These are phyloP conservation scores for Botrytis aclada DNA, from an alignment of 2,329 filamentous ascomycete genomes.

Conservation along the genomic window DNA sequence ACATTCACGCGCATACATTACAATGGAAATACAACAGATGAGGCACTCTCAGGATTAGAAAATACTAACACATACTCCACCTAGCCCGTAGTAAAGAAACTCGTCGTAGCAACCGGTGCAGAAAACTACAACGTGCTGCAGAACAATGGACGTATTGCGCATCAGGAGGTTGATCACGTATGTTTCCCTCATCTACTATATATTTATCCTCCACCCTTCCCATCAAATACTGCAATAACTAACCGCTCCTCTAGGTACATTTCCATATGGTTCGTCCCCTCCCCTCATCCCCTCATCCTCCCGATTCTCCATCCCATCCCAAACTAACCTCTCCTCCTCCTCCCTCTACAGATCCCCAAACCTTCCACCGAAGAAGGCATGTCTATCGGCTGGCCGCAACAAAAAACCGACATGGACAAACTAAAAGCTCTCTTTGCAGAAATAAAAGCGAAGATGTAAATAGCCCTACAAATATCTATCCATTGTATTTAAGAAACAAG, in stretches of 20 bases:
- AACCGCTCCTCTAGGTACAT: conserved; percentile 60
- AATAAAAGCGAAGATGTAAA: conserved; percentile 83
- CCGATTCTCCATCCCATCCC: not conserved
- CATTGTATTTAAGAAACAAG: not conserved
- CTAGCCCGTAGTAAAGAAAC: conserved; percentile 79
- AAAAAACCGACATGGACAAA: conserved; percentile 74
- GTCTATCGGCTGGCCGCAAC: conserved; percentile 73
- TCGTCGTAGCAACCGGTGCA: conserved; percentile 72
- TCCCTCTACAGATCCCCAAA: conserved; percentile 80
- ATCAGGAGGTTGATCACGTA: conserved; percentile 91
- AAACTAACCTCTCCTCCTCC: not conserved
- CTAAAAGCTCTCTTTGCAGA: conserved; percentile 78
- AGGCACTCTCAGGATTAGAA: not conserved
- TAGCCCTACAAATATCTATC: not conserved
- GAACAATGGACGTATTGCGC: conserved; percentile 89
- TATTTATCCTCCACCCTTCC: not conserved
- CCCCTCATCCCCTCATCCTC: not conserved
- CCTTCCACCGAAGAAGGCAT: conserved; percentile 80
- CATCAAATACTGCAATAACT: not conserved
- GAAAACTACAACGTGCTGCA: conserved; percentile 90
- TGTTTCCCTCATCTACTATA: conserved; percentile 36
- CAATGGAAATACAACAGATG: fast-evolving
- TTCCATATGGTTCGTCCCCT: conserved; percentile 74
- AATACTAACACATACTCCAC: not conserved
- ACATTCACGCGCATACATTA: not conserved